These are phyloP conservation scores for Tremellales sp. DNA, from an alignment of 1,284 basidiomycete genomes.

Conservation along the genomic window DNA sequence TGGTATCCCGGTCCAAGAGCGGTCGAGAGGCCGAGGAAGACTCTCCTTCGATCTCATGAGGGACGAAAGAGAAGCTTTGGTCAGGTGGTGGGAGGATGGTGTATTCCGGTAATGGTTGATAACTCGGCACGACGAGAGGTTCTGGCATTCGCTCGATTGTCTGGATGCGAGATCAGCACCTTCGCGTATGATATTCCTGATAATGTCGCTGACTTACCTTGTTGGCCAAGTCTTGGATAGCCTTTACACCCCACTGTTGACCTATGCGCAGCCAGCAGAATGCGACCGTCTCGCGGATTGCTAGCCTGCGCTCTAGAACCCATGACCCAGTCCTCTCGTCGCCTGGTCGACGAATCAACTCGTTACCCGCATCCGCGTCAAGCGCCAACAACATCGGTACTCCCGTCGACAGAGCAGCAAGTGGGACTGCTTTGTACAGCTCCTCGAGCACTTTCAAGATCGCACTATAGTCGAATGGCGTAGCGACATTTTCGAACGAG, in stretches of 20 bases:
- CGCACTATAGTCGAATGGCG: conserved; percentile 70
- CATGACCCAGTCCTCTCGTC: conserved; percentile 43
- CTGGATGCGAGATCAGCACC: conserved; percentile 11
- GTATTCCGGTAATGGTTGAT: conserved; percentile 7
- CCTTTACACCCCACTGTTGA: conserved; percentile 63
- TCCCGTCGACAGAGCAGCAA: conserved; percentile 68
- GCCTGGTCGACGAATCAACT: conserved; percentile 48
- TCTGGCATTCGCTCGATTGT: conserved; percentile 29
- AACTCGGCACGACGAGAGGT: conserved; percentile 37
- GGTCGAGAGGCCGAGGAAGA: conserved; percentile 27
- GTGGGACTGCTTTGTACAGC: conserved; percentile 65
- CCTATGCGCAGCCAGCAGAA: conserved; percentile 66
- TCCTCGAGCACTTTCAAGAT: conserved; percentile 66
- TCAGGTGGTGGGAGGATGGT: conserved; percentile 28
- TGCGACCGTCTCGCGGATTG: conserved; percentile 63
- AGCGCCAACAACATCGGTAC: conserved; percentile 81
- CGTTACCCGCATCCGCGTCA: conserved; percentile 55
- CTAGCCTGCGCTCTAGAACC: conserved; percentile 52
- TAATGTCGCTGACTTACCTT: conserved; percentile 49
- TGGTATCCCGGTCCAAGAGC: conserved; percentile 55
- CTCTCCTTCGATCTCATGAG: conserved; percentile 34
- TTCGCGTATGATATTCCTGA: background rate
- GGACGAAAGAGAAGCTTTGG: conserved; percentile 33
- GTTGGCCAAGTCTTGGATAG: conserved; percentile 57
- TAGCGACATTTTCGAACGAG: conserved; percentile 49